These are phyloP conservation scores for Trifolium pratense DNA, from an alignment of 306 rosid genomes.

Conservation along the genomic window DNA sequence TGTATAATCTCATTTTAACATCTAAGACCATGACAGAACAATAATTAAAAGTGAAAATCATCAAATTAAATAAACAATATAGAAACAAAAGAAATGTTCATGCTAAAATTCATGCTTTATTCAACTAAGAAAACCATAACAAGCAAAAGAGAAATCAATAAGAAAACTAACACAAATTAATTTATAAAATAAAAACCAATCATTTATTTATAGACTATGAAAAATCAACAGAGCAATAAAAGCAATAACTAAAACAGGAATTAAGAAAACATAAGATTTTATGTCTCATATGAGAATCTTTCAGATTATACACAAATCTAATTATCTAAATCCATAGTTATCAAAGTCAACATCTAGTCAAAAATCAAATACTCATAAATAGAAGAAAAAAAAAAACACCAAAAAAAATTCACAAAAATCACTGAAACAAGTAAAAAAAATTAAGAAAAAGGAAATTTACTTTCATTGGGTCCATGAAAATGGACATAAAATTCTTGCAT, in stretches of 20 bases:
- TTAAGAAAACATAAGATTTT: not conserved
- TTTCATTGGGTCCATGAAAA: constrained; percentile 61
- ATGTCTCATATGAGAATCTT: constrained; percentile 21
- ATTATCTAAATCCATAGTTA: constrained; percentile 31
- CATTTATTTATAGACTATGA: constrained; percentile 27
- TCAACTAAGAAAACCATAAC: constrained; percentile 22
- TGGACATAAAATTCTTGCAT: constrained; percentile 68
- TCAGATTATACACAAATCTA: constrained; percentile 39
- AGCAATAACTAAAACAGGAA: constrained; percentile 26
- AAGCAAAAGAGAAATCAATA: constrained; percentile 35
- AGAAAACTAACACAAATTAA: constrained; percentile 15
- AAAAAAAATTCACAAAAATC: constrained; percentile 3
- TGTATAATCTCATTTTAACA: constrained; percentile 10
- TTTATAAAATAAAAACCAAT: constrained; percentile 33
- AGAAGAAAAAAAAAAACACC: not conserved
- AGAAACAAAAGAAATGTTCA: constrained; percentile 9
- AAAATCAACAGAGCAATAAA: constrained; percentile 26
- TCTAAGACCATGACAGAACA: constrained; percentile 42
- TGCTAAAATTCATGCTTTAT: constrained; percentile 29
- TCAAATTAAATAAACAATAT: not conserved
- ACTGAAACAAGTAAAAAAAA: not conserved
- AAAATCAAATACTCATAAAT: constrained; percentile 42
- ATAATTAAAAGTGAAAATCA: constrained; percentile 40
- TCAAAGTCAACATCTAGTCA: constrained; percentile 46
- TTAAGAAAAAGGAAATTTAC: constrained; percentile 36